These are phyloP conservation scores for Syzygium grande DNA, from an alignment of 345 rosid genomes.

Conservation along the genomic window DNA sequence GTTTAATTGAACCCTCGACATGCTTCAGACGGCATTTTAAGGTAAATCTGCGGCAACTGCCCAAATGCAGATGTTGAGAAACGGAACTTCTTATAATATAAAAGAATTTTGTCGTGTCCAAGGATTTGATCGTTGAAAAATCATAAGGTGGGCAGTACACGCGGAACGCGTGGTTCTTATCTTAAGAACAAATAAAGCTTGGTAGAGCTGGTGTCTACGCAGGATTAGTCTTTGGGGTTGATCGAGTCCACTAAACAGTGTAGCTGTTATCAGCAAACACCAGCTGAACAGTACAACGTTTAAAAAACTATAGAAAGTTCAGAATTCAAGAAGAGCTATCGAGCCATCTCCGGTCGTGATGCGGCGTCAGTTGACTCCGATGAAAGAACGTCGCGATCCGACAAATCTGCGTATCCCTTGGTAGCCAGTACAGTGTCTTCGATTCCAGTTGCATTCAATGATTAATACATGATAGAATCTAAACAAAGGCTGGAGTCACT, in stretches of 20 bases:
- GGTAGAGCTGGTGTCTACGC: not conserved
- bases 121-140: not conserved
- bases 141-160: not conserved
- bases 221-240: not conserved
- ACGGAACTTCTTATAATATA: not conserved
- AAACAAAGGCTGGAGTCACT: not conserved
- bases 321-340: not conserved
- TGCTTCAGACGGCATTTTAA: too few relatives aligned
- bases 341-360: not conserved
- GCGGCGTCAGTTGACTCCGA: not conserved
- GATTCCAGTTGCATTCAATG: not conserved
- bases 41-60: too few relatives aligned
- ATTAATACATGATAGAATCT: not conserved
- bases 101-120: not conserved
- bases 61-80: not conserved
- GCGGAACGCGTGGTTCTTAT: too few relatives aligned
- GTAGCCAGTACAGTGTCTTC: not conserved
- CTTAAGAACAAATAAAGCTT: too few relatives aligned
- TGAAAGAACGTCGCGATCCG: not conserved
- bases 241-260: not conserved
- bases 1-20: not conserved
- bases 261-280: not conserved
- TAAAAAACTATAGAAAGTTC: not conserved
- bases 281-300: too few relatives aligned
- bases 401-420: not conserved